Conservation (phyloP, 163 green algal genomes). For the Chloromonas sp. region DNA sequence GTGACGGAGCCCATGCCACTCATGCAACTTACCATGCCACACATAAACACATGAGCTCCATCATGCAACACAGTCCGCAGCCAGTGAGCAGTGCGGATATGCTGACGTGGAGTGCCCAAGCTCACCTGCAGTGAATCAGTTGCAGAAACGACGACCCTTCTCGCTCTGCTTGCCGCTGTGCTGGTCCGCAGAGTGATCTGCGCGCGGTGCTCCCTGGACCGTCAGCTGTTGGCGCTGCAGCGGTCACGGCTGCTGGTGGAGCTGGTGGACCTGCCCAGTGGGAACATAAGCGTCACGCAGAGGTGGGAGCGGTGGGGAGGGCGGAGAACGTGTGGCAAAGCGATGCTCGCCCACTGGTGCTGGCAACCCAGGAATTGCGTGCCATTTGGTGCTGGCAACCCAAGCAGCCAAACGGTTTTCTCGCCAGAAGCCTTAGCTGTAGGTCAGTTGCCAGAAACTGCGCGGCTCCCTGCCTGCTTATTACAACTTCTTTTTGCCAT, state of each 20-base stretch:
- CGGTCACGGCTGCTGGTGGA: conserved; percentile 8
- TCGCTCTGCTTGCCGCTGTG: neutral
- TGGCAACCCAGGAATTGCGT: no score
- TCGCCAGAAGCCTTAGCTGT: no score
- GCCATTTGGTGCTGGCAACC: no score
- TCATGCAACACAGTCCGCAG: no score
- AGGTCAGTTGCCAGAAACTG: no score
- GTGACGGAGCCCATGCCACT: no score
- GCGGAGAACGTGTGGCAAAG: no score
- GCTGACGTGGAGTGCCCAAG: neutral
- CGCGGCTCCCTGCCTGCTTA: neutral
- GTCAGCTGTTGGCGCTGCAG: conserved; percentile 16
- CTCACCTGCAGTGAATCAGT: neutral
- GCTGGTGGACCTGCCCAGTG: conserved; percentile 4
- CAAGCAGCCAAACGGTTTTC: no score
- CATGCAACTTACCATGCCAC: no score
- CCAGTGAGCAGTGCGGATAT: no score
- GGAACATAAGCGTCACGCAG: conserved; percentile 1
- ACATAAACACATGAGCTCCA: no score
- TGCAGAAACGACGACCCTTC: neutral
- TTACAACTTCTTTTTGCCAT: neutral
- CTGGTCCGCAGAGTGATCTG: neutral
- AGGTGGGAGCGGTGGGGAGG: neutral
- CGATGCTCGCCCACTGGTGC: no score
- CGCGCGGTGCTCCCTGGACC: conserved; percentile 15